phyloP scores from a whole-genome alignment of 2,329 filamentous ascomycete species.

The Calonectria leucothoes region DNA sequence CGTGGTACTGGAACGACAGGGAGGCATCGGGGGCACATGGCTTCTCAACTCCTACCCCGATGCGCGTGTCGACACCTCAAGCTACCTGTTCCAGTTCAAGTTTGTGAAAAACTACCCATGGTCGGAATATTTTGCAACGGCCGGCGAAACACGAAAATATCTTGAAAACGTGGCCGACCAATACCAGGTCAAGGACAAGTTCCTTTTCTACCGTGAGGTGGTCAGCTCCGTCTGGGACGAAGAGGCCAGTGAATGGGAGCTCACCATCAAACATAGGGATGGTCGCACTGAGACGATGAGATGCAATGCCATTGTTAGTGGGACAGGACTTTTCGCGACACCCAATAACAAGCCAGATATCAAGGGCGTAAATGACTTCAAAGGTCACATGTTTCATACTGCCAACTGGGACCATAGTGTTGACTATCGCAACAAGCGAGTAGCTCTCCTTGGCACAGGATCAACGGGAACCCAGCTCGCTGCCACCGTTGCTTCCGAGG shows the following conservation, averaged over 20 bases:
- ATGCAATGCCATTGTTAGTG: constrained; percentile 19
- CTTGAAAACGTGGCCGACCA: constrained; percentile 6
- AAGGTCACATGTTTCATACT: constrained; percentile 2
- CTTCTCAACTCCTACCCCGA: constrained; percentile 18
- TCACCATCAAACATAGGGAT: not conserved
- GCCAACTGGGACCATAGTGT: constrained; percentile 16
- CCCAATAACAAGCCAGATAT: constrained; percentile 10
- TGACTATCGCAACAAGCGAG: constrained; percentile 5
- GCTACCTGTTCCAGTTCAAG: constrained; percentile 23
- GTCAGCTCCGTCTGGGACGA: constrained; percentile 4
- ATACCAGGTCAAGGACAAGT: constrained; percentile 9
- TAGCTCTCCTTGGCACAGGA: constrained; percentile 14
- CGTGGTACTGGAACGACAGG: constrained; percentile 10
- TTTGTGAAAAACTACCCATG: constrained; percentile 24
- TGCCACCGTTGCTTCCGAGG: not conserved
- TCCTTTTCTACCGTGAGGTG: constrained; percentile 14
- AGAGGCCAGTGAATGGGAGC: constrained; percentile 11
- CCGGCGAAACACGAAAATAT: constrained; percentile 19
- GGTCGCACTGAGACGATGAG: not conserved
- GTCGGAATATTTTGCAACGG: constrained; percentile 18
- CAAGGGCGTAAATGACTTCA: constrained; percentile 12
- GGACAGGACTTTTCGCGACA: constrained; percentile 14
- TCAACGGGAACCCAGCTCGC: constrained; percentile 19
- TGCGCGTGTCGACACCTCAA: constrained; percentile 14
- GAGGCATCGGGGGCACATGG: constrained; percentile 19